Evolutionary conservation across 495 filamentous ascomycete species (phyloP), one percentile per base, ranked within the genome.

Genomic region (Tuber melanosporum): DNA sequence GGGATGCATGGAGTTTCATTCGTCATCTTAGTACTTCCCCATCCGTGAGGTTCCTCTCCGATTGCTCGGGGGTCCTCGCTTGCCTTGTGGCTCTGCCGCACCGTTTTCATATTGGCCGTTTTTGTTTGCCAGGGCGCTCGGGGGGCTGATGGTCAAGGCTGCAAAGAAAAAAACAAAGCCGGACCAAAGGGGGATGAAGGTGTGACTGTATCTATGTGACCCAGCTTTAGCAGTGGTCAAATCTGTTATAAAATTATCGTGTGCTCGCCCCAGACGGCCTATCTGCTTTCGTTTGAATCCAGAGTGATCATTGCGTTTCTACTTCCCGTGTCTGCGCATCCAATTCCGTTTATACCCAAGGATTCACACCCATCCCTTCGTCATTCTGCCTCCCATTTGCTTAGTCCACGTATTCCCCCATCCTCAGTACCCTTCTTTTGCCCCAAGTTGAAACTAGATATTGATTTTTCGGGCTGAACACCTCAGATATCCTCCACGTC

Each of bases 401-500:
- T 72, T 71, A 69, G 73, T 74, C 77, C 77, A 80, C 77, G 78
- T 80, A 80, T 80, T 49, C 71, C 47, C 52, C 75, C 66, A 71
- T 66, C 78, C 76, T 80, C 71, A 80, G 76, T 15, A 66, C n/a
- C n/a, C 49, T 66, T 66, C 57, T 66, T 66, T 66, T 66, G 57
- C 32, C 57, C 57, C 57, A 66, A 66, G 57, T 80, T 80, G 73
- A 80, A 80, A 80, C 74, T 69, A 76, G 71, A 80, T 80, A 73
- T 76, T 76, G 77, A 73, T 70, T 52, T 74, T 43, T 66, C 45
- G 26, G 74, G 71, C 74, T 76, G 77, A 71, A 80, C 78, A 76
- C 77, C 75, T 76, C 74, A 76, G 77, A 76, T 76, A 71, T 43
- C 49, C 76, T 81, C 72, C 76, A 82, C 80, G 80, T 79, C 80